Base-by-base conservation (phyloP, 257 asterid genomes). In the Rauvolfia tetraphylla region DNA sequence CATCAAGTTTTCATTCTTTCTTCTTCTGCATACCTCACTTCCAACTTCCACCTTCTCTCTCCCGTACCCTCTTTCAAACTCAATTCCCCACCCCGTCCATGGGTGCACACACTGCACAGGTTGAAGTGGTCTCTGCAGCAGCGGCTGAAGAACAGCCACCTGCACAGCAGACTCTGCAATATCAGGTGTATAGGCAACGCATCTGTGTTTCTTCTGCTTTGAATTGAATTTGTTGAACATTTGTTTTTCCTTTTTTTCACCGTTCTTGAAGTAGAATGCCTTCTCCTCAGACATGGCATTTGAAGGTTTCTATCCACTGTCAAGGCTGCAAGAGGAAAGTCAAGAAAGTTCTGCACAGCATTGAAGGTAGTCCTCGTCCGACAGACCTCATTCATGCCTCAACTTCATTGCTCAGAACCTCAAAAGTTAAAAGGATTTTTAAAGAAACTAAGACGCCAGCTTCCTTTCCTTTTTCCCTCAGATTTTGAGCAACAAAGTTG, bases 241-340 rank as follows among this genome's bases (percentile, higher is more conserved):
- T 38, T 7, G 10, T 0, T 36, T 39, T 27, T 27, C 39, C 23
- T 22, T 9, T 7, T 68, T 22, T 59, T 59, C 15, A 54, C 11
- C 27, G 11, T 51, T 48, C 62, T 65, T 49, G 15, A 41, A 34
- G 67, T 39, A 29, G 3, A 51, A 10, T 48, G 59, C 31, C 33
- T 81, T 49, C 51, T 48, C 78, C 57, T 41, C 88, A 93, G 98
- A 93, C 90, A 67, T 88, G 93, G 96, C 80, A 79, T 81, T 83
- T 93, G 63, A 93, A 87, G 68, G 98, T 93, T 76, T 90, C 97
- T 46, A 91, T 93, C 84, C 98, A 93, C 84, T 93, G 98, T 57
- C 90, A 89, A 87, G 98, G 92, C 79, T 93, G 98, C 88, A 90
- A 85, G 72, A 87, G 79, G 44, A 90, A 93, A 79, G 98, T 91